These are phyloP conservation scores for Aspergillus bombycis DNA, from an alignment of 2,329 filamentous ascomycete genomes.

Conservation along the genomic window DNA sequence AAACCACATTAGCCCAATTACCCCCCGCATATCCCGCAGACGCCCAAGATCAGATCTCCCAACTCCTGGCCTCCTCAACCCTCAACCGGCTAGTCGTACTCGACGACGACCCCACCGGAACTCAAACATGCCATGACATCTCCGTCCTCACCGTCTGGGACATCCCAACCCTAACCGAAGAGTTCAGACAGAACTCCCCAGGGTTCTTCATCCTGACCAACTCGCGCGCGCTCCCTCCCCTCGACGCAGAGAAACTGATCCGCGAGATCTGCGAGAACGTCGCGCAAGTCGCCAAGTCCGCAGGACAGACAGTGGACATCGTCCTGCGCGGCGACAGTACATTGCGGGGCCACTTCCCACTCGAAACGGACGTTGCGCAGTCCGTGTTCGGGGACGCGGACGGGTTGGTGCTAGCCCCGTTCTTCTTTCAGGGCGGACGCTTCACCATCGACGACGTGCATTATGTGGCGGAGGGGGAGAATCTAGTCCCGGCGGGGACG, in stretches of 20 bases:
- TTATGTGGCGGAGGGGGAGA: constrained; percentile 58
- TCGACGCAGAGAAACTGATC: constrained; percentile 53
- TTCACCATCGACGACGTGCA: constrained; percentile 62
- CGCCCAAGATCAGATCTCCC: constrained; percentile 34
- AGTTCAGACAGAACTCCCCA: constrained; percentile 47
- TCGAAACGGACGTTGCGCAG: constrained; percentile 58
- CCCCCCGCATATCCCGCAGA: constrained; percentile 34
- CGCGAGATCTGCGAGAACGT: constrained; percentile 56
- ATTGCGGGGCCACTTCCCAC: constrained; percentile 59
- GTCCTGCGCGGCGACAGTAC: constrained; percentile 63
- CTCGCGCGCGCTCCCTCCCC: constrained; percentile 58
- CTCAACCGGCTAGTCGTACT: constrained; percentile 39
- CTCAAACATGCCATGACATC: constrained; percentile 64
- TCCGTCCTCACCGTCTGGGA: constrained; percentile 60
- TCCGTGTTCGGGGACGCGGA: constrained; percentile 54
- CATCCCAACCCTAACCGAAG: constrained; percentile 44
- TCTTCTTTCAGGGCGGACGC: constrained; percentile 62
- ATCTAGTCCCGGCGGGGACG: constrained; percentile 53
- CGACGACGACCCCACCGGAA: constrained; percentile 64
- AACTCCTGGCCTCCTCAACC: constrained; percentile 29
- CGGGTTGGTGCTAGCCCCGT: constrained; percentile 60
- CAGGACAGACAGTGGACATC: constrained; percentile 53
- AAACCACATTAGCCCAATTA: constrained; percentile 30
- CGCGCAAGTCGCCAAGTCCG: constrained; percentile 46
- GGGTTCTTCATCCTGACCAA: constrained; percentile 67